Conservation (phyloP, 306 rosid species). For the Morella rubra region DNA sequence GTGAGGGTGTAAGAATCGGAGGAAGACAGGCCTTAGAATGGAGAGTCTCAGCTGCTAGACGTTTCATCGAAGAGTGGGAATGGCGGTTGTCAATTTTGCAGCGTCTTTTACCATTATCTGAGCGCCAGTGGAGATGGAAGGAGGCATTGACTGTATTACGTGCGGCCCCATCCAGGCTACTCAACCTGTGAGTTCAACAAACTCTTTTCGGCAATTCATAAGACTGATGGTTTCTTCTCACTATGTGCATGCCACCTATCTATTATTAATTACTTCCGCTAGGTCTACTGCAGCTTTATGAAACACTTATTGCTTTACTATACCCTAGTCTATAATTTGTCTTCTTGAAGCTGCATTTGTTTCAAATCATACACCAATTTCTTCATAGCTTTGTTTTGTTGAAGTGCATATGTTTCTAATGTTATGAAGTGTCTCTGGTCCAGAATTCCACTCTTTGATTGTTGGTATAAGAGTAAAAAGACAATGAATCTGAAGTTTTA, state of each 20-base stretch:
- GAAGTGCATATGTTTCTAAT: background rate
- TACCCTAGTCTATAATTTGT: background rate
- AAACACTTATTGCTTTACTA: background rate
- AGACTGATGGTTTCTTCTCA: background rate
- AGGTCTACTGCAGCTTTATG: background rate
- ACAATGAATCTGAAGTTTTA: background rate
- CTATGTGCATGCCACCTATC: background rate
- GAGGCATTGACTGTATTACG: conserved; percentile 91
- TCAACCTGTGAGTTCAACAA: conserved; percentile 79
- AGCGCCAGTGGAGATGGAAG: conserved; percentile 95
- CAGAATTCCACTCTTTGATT: conserved; percentile 1
- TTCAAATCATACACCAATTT: background rate
- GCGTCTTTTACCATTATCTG: conserved; percentile 89
- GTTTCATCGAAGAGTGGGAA: conserved; percentile 95
- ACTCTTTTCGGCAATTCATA: conserved; percentile 7
- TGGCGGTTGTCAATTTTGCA: conserved; percentile 98
- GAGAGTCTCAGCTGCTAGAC: conserved; percentile 74
- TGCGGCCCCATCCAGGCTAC: conserved; percentile 92
- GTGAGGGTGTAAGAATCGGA: conserved; percentile 46
- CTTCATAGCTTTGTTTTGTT: background rate
- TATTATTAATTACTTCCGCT: background rate
- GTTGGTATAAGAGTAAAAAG: background rate
- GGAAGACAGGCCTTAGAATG: conserved; percentile 88
- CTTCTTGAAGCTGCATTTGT: background rate
- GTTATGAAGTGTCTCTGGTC: background rate